Evolutionary conservation across 2,329 filamentous ascomycete genomes (phyloP).

Genomic region (Trichoderma oligosporum): DNA sequence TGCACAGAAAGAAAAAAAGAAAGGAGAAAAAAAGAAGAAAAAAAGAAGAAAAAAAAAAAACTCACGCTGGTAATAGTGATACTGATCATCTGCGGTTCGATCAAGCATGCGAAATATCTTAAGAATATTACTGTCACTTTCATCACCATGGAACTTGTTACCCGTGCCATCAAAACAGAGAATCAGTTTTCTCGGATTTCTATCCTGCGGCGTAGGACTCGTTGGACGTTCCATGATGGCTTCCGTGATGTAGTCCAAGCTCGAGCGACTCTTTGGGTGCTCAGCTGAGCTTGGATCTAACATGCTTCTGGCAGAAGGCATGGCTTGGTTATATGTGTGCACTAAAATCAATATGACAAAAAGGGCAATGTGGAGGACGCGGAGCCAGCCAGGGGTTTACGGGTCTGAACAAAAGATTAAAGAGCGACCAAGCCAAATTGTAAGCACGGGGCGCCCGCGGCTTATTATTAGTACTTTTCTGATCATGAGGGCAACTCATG

Average conservation of each 20-base stretch:
- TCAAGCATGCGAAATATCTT: slow-evolving; percentile 70
- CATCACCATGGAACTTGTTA: slow-evolving; percentile 61
- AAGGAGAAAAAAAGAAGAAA: no score
- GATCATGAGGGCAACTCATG: slow-evolving; percentile 16
- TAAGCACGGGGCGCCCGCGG: slow-evolving; percentile 15
- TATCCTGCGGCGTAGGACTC: slow-evolving; percentile 19
- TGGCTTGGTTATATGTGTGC: slow-evolving; percentile 10
- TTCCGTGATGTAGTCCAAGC: slow-evolving; percentile 8
- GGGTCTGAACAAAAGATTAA: slow-evolving; percentile 3
- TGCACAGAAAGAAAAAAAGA: no score
- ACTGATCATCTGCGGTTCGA: slow-evolving; percentile 58
- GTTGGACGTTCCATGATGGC: slow-evolving; percentile 17
- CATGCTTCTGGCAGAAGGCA: slow-evolving; percentile 14
- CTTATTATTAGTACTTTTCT: slow-evolving; percentile 15
- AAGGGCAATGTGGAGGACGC: slow-evolving; percentile 10
- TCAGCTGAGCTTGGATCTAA: slow-evolving; percentile 21
- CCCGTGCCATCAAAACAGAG: slow-evolving; percentile 62
- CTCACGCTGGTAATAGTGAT: slow-evolving; percentile 61
- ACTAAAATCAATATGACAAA: slow-evolving; percentile 4
- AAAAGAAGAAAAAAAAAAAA: no score
- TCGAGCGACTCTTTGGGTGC: slow-evolving; percentile 3
- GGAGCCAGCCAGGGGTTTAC: slow-evolving; percentile 10
- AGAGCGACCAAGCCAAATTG: neutral
- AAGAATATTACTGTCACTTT: slow-evolving; percentile 62
- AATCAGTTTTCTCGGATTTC: slow-evolving; percentile 46